Evolutionary conservation across 257 asterid genomes (phyloP).

Genomic region (Henckelia pumila): DNA sequence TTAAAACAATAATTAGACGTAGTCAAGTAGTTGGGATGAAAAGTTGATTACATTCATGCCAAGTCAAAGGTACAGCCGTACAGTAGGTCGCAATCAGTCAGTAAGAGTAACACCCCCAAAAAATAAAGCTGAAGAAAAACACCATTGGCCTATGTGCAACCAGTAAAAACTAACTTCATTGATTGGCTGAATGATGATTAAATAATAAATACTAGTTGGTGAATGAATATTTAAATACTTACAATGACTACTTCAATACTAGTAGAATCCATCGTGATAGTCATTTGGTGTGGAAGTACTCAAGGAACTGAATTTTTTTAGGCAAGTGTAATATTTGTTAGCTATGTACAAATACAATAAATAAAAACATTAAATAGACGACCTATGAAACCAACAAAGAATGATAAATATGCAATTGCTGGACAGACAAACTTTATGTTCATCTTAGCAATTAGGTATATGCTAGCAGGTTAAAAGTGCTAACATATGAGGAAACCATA

Average conservation of each 20-base stretch:
- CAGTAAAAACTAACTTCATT: background rate
- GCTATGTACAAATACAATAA: constrained; percentile 7
- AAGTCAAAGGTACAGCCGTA: constrained; percentile 15
- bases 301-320: background rate
- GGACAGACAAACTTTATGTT: background rate
- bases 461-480: constrained; percentile 8
- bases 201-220: background rate
- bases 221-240: constrained; percentile 9
- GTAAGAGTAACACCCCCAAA: constrained; percentile 8
- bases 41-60: constrained; percentile 8
- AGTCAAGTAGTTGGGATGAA: constrained; percentile 6
- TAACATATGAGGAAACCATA: constrained; percentile 7
- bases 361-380: constrained; percentile 1
- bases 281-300: constrained; percentile 10
- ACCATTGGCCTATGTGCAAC: background rate
- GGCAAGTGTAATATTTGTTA: background rate
- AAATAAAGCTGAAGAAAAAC: background rate
- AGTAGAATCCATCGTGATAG: background rate
- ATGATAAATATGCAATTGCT: background rate
- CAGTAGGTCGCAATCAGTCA: background rate
- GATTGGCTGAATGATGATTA: background rate
- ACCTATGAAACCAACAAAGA: background rate
- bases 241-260: constrained; percentile 12
- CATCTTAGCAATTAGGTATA: constrained; percentile 4
- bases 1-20: constrained; percentile 8